Base-by-base conservation (phyloP, 2,329 filamentous ascomycete genomes). In the Xylariomycetidae sp. region DNA sequence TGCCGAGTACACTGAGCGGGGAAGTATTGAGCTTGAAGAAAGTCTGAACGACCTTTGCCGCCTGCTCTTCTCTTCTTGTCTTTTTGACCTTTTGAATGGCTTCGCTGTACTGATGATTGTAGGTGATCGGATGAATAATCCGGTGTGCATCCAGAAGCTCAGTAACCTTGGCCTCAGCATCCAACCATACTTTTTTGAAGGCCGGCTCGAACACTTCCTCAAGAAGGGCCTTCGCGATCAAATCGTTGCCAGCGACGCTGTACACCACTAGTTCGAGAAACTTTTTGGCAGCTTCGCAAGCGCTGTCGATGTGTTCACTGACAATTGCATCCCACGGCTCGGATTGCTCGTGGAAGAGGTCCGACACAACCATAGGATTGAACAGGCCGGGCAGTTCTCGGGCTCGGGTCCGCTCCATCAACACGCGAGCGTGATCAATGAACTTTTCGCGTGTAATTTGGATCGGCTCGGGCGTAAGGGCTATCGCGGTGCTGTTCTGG, bases 301-400 rank as follows among this genome's bases (percentile, higher is more conserved):
- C 19, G 41, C 67, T n/a, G 62, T 67, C 3, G 58, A 69, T 13
- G 16, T 79, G 57, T 24, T 70, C 63, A 5, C 57, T 50, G 1
- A 68, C 71, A 17, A 75, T 61, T 0, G 35, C 19, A 25, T 63
- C 51, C 79, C 76, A 84, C 0, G 67, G 68, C 6, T 44, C 34
- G 1, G 68, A 76, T 37, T 83, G 76, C 28, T 79, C 67, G 14
- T 58, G 57, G 47, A 84, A 84, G 0, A 85, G 50, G 15, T 80
- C 70, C 0, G 60, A 58, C 1, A 83, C 64, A 8, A 82, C 57
- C 33, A 75, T 49, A 0, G 77, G 70, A 38, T 79, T 79, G 52
- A 76, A 81, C 0, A 63, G 74, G 0, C 78, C 75, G 0, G 74
- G 72, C 0, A 84, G 54, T 47, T 84, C 79, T 5, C 67, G 56